A percentile compares a stretch with the other conserved stretches of the same genome.
phyloP scores from a whole-genome alignment of 2,329 filamentous ascomycete species.

The Epicoccum sorghinum region DNA sequence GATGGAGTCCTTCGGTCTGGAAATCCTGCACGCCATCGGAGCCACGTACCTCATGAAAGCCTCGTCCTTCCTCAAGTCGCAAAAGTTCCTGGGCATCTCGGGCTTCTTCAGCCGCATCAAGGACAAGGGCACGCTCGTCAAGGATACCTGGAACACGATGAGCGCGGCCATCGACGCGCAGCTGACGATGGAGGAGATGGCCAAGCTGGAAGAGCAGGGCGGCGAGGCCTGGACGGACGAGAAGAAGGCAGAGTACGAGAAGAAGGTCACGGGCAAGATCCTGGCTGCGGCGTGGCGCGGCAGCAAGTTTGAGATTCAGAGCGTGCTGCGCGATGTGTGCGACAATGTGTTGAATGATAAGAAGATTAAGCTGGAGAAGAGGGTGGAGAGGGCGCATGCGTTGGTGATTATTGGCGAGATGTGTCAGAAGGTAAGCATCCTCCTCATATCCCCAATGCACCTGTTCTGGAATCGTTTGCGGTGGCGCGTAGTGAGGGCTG shows the following conservation, averaged over 20 bases:
- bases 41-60: constrained; percentile 89
- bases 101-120: constrained; percentile 94
- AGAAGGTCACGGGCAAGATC: constrained; percentile 96
- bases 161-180: constrained; percentile 95
- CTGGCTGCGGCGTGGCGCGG: constrained; percentile 95
- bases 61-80: constrained; percentile 85
- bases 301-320: constrained; percentile 97
- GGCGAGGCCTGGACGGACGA: constrained; percentile 99
- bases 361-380: constrained; percentile 80
- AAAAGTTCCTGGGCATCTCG: constrained; percentile 95
- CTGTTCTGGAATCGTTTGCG: no score
- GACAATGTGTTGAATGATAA: constrained; percentile 82
- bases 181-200: constrained; percentile 99
- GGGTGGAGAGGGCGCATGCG: constrained; percentile 88
- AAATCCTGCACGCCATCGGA: constrained; percentile 94
- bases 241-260: constrained; percentile 93
- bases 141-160: constrained; percentile 99
- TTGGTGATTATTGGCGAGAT: constrained; percentile 88
- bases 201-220: constrained; percentile 89
- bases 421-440: constrained; percentile 74
- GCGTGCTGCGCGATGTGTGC: constrained; percentile 92
- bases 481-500: no score
- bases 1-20: constrained; percentile 98
- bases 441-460: no score
- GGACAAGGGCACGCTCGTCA: constrained; percentile 95